Conservation (phyloP, 73 alveolate species). For the Blepharisma stoltei region DNA sequence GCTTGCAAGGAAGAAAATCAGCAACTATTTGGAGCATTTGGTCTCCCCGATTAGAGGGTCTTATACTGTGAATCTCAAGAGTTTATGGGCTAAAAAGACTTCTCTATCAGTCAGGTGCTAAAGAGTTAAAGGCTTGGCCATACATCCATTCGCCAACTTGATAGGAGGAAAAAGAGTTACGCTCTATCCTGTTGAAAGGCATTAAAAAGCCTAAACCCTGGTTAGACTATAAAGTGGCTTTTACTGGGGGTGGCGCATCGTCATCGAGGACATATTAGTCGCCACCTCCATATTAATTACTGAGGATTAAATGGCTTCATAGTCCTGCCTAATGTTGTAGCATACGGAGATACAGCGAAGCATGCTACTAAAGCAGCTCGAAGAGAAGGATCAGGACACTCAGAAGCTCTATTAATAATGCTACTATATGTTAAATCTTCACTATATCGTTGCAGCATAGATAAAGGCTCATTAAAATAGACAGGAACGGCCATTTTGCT, state of each 20-base stretch:
- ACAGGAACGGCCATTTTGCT: slow-evolving; percentile 44
- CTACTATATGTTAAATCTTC: slow-evolving; percentile 48
- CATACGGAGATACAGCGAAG: slow-evolving; percentile 37
- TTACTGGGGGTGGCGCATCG: no score
- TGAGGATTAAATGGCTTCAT: slow-evolving; percentile 65
- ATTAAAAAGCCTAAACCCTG: slow-evolving; percentile 82
- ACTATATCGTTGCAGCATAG: slow-evolving; percentile 39
- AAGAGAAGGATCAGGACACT: slow-evolving; percentile 28
- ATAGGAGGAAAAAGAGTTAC: no score
- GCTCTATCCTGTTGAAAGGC: no score
- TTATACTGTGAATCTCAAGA: no score
- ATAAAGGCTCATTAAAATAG: slow-evolving; percentile 48
- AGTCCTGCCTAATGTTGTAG: slow-evolving; percentile 43
- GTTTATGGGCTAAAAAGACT: no score
- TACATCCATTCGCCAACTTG: no score
- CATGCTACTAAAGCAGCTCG: slow-evolving; percentile 50
- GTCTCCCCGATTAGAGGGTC: no score
- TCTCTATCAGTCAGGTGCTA: no score
- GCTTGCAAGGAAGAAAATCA: slow-evolving; percentile 94
- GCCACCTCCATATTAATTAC: no score
- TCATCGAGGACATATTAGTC: no score
- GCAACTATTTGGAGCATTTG: slow-evolving; percentile 82
- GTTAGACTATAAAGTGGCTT: no score
- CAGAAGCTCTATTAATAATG: slow-evolving; percentile 44
- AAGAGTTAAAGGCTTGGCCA: no score